phyloP scores from a whole-genome alignment of 1,284 basidiomycete species.

The Ganoderma leucocontextum region DNA sequence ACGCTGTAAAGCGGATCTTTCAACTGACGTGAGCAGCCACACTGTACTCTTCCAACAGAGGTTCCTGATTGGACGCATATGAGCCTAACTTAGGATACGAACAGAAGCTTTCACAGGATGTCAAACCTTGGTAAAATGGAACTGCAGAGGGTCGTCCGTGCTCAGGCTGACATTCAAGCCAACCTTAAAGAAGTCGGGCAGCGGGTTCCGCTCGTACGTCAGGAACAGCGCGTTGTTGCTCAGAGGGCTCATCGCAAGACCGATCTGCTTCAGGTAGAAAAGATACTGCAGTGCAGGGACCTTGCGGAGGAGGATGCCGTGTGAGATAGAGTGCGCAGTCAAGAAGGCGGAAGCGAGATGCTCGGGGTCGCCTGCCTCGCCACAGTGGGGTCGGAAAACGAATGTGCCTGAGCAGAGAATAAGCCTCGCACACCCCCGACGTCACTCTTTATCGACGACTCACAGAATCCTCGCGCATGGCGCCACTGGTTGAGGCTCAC shows the following conservation, averaged over 20 bases:
- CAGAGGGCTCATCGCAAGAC: slow-evolving; percentile 97
- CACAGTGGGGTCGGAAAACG: slow-evolving; percentile 96
- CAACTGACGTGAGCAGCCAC: slow-evolving; percentile 90
- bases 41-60: slow-evolving; percentile 95
- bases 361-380: slow-evolving; percentile 98
- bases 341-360: slow-evolving; percentile 97
- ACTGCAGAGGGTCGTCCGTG: slow-evolving; percentile 95
- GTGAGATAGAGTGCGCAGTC: slow-evolving; percentile 97
- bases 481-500: slow-evolving; percentile 96
- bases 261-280: slow-evolving; percentile 97
- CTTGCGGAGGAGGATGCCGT: slow-evolving; percentile 97
- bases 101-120: not conserved
- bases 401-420: slow-evolving; percentile 77
- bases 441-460: slow-evolving; percentile 42
- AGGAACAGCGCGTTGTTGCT: slow-evolving; percentile 98
- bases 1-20: no score
- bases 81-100: not conserved
- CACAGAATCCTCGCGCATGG: slow-evolving; percentile 88
- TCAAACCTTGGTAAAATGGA: slow-evolving; percentile 93
- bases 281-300: slow-evolving; percentile 94
- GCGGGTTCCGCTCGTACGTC: slow-evolving; percentile 96
- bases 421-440: slow-evolving; percentile 1
- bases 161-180: slow-evolving; percentile 97
- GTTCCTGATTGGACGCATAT: slow-evolving; percentile 67
- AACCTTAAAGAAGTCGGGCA: slow-evolving; percentile 96